Evolutionary conservation across 345 rosid species (phyloP).

Genomic region (Arabis alpina): DNA sequence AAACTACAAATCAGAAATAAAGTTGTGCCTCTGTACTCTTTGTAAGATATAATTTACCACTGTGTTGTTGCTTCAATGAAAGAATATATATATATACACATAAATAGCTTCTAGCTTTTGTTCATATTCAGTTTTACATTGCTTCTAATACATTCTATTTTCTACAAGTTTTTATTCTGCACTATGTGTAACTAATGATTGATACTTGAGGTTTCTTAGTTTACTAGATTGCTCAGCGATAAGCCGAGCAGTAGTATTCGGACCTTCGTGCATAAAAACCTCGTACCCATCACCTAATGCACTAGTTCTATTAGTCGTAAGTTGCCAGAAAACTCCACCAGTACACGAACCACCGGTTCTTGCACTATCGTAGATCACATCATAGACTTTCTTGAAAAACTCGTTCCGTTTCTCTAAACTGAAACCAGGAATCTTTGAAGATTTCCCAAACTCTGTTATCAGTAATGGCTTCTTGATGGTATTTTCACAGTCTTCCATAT

Average conservation of each 20-base stretch:
- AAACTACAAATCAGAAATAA: slow-evolving; percentile 21
- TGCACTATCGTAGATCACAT: slow-evolving; percentile 53
- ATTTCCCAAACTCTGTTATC: slow-evolving; percentile 67
- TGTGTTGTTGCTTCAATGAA: slow-evolving; percentile 10
- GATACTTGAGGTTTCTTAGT: slow-evolving; percentile 39
- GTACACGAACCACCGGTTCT: slow-evolving; percentile 50
- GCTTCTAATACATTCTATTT: too few species aligned
- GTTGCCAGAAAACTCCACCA: slow-evolving; percentile 82
- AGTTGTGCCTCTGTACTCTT: neutral
- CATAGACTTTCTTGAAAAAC: slow-evolving; percentile 53
- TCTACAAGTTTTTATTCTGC: slow-evolving; percentile 30
- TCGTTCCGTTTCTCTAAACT: slow-evolving; percentile 53
- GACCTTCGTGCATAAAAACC: slow-evolving; percentile 55
- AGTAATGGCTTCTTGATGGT: slow-evolving; percentile 62
- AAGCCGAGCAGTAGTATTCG: slow-evolving; percentile 61
- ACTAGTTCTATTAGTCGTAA: slow-evolving; percentile 54
- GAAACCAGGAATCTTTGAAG: slow-evolving; percentile 53
- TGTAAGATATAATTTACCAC: slow-evolving; percentile 24
- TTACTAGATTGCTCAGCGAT: slow-evolving; percentile 61
- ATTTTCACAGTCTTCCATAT: slow-evolving; percentile 50
- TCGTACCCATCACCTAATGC: slow-evolving; percentile 62
- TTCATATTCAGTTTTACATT: slow-evolving; percentile 10
- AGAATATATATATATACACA: slow-evolving; percentile 7
- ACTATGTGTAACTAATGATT: slow-evolving; percentile 34
- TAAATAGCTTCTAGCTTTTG: neutral